phyloP scores from a whole-genome alignment of 192 early-diverging fungal genomes.

The Linnemannia exigua region DNA sequence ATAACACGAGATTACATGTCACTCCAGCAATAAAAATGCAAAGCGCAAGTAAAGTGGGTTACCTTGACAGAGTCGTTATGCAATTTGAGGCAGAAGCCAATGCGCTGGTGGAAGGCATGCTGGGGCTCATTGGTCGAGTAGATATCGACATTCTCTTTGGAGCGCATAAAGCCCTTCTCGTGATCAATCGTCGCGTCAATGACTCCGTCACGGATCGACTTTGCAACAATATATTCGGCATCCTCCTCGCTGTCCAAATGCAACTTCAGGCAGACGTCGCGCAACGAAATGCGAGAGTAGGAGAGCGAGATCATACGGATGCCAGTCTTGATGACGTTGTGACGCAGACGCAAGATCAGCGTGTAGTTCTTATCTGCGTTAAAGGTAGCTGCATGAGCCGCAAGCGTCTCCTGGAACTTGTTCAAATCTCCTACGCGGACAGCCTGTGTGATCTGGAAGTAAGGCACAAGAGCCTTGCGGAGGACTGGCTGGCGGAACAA shows the following conservation, averaged over 20 bases:
- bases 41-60: not conserved
- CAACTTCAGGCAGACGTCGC: constrained; percentile 97
- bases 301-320: constrained; percentile 96
- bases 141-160: constrained; percentile 94
- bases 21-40: constrained; percentile 3
- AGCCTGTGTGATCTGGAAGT: constrained; percentile 96
- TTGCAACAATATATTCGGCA: constrained; percentile 99
- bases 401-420: constrained; percentile 93
- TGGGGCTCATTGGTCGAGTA: constrained; percentile 99
- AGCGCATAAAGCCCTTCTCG: constrained; percentile 92
- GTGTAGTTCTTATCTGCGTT: constrained; percentile 91
- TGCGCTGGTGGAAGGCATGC: constrained; percentile 94
- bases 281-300: constrained; percentile 96
- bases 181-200: constrained; percentile 99
- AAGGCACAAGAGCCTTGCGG: constrained; percentile 89
- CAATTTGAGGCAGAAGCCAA: constrained; percentile 94
- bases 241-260: constrained; percentile 99
- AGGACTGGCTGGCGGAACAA: constrained; percentile 92
- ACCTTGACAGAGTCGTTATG: constrained; percentile 98
- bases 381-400: constrained; percentile 81
- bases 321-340: constrained; percentile 99
- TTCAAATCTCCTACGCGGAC: constrained; percentile 95
- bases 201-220: constrained; percentile 98
- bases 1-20: not conserved
- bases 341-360: constrained; percentile 94